A percentile compares a stretch with the other conserved stretches of the same genome.
phyloP scores from a whole-genome alignment of 345 rosid genomes.

The Noccaea caerulescens region DNA sequence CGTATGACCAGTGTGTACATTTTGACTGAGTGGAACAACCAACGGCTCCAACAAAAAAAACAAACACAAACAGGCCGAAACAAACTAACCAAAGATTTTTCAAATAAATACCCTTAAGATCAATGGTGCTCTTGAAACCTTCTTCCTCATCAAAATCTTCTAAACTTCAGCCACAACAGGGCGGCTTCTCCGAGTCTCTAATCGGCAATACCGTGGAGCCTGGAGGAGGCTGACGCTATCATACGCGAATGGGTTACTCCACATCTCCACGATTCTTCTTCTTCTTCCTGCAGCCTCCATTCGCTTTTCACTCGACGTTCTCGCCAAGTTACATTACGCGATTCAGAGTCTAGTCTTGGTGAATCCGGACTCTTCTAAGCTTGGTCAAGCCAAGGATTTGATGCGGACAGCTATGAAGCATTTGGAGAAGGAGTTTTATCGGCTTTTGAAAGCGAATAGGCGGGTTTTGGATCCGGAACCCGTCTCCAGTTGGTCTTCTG shows the following conservation, averaged over 20 bases:
- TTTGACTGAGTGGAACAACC: slow-evolving; percentile 6
- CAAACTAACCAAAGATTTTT: slow-evolving; percentile 1
- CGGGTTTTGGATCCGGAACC: slow-evolving; percentile 53
- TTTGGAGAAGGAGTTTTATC: slow-evolving; percentile 65
- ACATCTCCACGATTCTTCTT: slow-evolving; percentile 15
- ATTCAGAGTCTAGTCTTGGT: slow-evolving; percentile 49
- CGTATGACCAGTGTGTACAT: slow-evolving; percentile 5
- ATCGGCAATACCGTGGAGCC: slow-evolving; percentile 54
- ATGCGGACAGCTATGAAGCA: slow-evolving; percentile 70
- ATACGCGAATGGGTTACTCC: slow-evolving; percentile 51
- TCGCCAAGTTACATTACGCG: slow-evolving; percentile 54
- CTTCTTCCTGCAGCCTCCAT: slow-evolving; percentile 31
- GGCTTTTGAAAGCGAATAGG: slow-evolving; percentile 51
- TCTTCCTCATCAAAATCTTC: slow-evolving; percentile 13
- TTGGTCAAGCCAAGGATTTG: slow-evolving; percentile 54
- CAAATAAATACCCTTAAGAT: slow-evolving; percentile 28
- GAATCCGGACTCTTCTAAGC: slow-evolving; percentile 48
- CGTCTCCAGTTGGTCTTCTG: slow-evolving; percentile 47
- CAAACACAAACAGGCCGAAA: neutral
- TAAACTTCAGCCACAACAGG: slow-evolving; percentile 11
- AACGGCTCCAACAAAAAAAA: slow-evolving; percentile 32
- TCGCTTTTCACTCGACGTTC: slow-evolving; percentile 57
- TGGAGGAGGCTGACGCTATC: slow-evolving; percentile 48
- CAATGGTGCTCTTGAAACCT: slow-evolving; percentile 40
- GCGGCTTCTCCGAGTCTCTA: slow-evolving; percentile 54